Percentiles rank a stretch among this genome's conserved stretches.
Evolutionary conservation across 139 green algal species (phyloP).

Genomic region (Chlamydomonas sp.): DNA sequence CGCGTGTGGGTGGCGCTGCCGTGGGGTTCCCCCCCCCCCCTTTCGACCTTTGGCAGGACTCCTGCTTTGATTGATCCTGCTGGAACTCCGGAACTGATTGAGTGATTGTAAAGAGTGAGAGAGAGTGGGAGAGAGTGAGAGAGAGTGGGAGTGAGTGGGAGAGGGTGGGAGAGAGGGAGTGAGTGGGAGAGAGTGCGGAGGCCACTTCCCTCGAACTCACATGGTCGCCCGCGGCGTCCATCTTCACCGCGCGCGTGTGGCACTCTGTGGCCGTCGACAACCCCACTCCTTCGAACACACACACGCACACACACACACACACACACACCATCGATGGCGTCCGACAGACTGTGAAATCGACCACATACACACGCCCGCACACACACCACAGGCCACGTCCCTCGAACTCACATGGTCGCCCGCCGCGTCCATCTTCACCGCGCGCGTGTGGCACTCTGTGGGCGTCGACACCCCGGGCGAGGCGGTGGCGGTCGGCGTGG

Average conservation of each 20-base stretch:
- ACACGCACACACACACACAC: too few species aligned
- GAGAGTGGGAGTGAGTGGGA: too few species aligned
- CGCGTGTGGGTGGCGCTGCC: too few species aligned
- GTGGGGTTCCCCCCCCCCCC: too few species aligned
- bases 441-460: constrained; percentile 24
- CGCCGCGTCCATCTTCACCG: constrained; percentile 29
- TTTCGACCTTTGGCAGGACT: too few species aligned
- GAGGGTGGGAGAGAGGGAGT: too few species aligned
- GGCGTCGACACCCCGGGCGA: not conserved
- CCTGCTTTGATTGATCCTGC: too few species aligned
- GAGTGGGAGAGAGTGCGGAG: too few species aligned
- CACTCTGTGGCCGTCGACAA: not conserved
- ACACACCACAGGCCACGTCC: constrained; percentile 12
- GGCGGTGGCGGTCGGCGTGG: not conserved
- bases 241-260: constrained; percentile 36
- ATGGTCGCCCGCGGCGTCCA: constrained; percentile 30
- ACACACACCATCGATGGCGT: too few species aligned
- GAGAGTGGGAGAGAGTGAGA: too few species aligned
- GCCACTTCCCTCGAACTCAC: constrained; percentile 29
- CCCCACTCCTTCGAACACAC: too few species aligned
- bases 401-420: constrained; percentile 38
- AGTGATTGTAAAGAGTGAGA: not conserved
- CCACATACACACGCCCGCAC: not conserved
- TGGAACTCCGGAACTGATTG: not conserved
- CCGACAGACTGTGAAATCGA: not conserved